Evolutionary conservation across 306 rosid genomes (phyloP).

Genomic region (Quercus glauca): DNA sequence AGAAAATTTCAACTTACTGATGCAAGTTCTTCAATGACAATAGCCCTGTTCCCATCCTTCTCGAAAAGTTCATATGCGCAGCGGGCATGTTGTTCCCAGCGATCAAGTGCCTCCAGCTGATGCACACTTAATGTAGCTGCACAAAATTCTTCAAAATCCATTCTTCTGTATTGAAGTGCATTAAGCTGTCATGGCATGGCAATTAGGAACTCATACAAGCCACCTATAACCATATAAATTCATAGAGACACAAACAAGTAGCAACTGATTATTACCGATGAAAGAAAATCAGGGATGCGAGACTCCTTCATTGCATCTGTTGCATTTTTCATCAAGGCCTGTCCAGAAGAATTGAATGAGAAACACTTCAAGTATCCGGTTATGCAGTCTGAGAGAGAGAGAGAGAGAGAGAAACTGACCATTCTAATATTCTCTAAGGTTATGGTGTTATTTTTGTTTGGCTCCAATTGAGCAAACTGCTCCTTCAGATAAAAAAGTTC

Average conservation of each 20-base stretch:
- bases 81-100: conserved; percentile 96
- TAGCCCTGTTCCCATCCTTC: conserved; percentile 90
- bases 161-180: conserved; percentile 91
- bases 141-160: conserved; percentile 98
- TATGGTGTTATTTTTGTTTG: conserved; percentile 80
- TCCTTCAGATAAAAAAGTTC: conserved; percentile 86
- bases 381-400: conserved; percentile 4
- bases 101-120: conserved; percentile 97
- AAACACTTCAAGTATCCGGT: conserved; percentile 12
- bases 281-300: conserved; percentile 68
- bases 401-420: conserved; percentile 39
- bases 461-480: conserved; percentile 80
- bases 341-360: conserved; percentile 28
- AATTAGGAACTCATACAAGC: conserved; percentile 17
- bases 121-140: conserved; percentile 90
- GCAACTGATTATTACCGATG: conserved; percentile 51
- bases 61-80: conserved; percentile 95
- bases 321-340: conserved; percentile 78
- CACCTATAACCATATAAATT: conserved; percentile 10
- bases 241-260: conserved; percentile 7
- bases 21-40: conserved; percentile 95
- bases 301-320: conserved; percentile 98
- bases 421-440: conserved; percentile 64
- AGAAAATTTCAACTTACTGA: conserved; percentile 55
- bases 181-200: conserved; percentile 60